These are phyloP conservation scores for Ascochyta koolunga DNA, from an alignment of 2,329 filamentous ascomycete genomes.

Conservation along the genomic window DNA sequence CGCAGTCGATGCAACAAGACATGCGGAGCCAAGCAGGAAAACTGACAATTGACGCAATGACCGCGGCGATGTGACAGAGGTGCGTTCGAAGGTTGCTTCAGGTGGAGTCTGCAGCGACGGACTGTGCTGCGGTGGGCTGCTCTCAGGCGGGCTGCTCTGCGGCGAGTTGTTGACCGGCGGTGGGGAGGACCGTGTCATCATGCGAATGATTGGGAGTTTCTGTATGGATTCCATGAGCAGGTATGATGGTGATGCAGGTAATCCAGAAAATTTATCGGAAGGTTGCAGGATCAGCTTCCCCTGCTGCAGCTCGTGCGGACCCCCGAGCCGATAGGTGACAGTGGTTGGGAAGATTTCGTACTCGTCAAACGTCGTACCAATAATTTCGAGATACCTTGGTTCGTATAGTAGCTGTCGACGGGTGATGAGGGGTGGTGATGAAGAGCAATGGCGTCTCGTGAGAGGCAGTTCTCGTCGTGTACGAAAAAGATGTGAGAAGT, in stretches of 20 bases:
- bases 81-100: conserved; percentile 33
- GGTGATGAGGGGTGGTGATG: neutral
- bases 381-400: neutral
- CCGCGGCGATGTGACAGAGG: conserved; percentile 54
- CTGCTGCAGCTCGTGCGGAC: conserved; percentile 27
- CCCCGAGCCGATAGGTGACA: conserved; percentile 12
- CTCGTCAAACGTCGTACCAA: conserved; percentile 1
- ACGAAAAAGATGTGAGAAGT: conserved; percentile 4
- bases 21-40: conserved; percentile 75
- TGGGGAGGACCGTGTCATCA: conserved; percentile 32
- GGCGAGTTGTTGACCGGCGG: conserved; percentile 21
- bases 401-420: neutral
- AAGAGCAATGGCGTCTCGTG: conserved; percentile 14
- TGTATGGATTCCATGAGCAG: conserved; percentile 30
- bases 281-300: conserved; percentile 28
- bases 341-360: neutral
- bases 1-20: conserved; percentile 73
- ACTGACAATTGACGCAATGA: conserved; percentile 69
- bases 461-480: conserved; percentile 1
- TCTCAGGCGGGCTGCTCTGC: conserved; percentile 8
- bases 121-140: conserved; percentile 1
- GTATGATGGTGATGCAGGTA: conserved; percentile 13
- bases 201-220: conserved; percentile 28
- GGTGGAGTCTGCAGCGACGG: conserved; percentile 19
- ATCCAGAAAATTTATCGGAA: conserved; percentile 17